These are phyloP conservation scores for Mimosa bimucronata DNA, from an alignment of 306 rosid genomes.

Conservation along the genomic window DNA sequence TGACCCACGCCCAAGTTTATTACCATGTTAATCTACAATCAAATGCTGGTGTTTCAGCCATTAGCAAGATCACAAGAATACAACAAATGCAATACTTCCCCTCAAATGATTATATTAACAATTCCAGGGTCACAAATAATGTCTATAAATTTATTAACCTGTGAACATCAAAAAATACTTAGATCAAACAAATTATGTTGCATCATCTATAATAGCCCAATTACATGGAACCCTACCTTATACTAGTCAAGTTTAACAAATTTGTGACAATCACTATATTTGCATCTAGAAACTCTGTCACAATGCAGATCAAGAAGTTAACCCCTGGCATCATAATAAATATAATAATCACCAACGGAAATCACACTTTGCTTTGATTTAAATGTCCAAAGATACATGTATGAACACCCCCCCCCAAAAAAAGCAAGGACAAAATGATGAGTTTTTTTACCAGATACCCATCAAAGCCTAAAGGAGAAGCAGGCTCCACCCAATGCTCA, in stretches of 20 bases:
- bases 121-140: slow-evolving; percentile 14
- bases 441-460: slow-evolving; percentile 86
- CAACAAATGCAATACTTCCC: slow-evolving; percentile 13
- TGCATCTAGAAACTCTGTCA: no score
- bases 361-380: no score
- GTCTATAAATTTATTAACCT: background rate
- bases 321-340: slow-evolving; percentile 17
- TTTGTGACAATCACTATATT: slow-evolving; percentile 8
- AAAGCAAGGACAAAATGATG: slow-evolving; percentile 27
- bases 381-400: no score
- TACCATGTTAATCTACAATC: slow-evolving; percentile 86
- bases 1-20: slow-evolving; percentile 53
- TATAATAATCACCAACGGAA: slow-evolving; percentile 17
- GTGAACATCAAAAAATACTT: slow-evolving; percentile 1
- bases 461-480: slow-evolving; percentile 78
- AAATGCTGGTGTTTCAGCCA: slow-evolving; percentile 29
- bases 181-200: slow-evolving; percentile 7
- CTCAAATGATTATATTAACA: slow-evolving; percentile 1
- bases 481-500: slow-evolving; percentile 74
- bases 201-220: slow-evolving; percentile 25
- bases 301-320: slow-evolving; percentile 25
- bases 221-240: no score
- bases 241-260: no score
- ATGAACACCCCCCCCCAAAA: no score
- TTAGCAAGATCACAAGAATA: slow-evolving; percentile 1